Base-by-base conservation (phyloP, 257 asterid genomes). In the Anisodus tanguticus region DNA sequence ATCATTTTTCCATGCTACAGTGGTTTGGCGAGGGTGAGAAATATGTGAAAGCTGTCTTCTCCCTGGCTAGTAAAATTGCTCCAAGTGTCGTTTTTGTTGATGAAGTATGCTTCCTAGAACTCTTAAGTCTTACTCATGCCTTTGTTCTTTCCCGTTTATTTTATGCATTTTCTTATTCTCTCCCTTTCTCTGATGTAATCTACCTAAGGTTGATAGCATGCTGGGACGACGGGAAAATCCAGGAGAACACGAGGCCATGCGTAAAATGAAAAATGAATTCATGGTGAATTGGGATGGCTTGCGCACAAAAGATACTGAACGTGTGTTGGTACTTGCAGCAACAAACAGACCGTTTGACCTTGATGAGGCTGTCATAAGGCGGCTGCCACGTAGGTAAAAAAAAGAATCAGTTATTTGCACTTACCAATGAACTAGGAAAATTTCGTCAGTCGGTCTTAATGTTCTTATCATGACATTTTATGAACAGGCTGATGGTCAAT, bases 231-330 rank as follows among this genome's bases (percentile, higher is more conserved):
- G 98, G 90, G 98, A 93, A 89, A 94, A 90, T 85, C 94, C 98
- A 1, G 97, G 97, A 83, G 99, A 96, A 87, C 97, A 96, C 13
- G 98, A 95, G 87, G 97, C 97, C 63, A 96, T 94, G 97, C 97
- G 98, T 86, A 93, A 93, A 88, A 96, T 96, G 98, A 96, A 96
- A 92, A 96, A 96, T 91, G 99, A 96, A 78, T 96, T 96, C 82
- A 96, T 96, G 99, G 92, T 94, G 86, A 93, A 94, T 83, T 96
- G 99, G 99, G 99, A 96, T 86, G 99, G 99, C 41, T 88, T 96
- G 77, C 91, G 98, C 79, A 94, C 98, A 72, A 96, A 96, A 87
- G 98, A 96, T 81, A 92, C 92, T 13, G 99, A 96, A 83, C 91
- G 99, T 35, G 97, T 96, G 63, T 83, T 96, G 80, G 98, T 96